A percentile compares a stretch with the other conserved stretches of the same genome.
Evolutionary conservation across 1,284 basidiomycete genomes (phyloP).

Genomic region (Cerioporus squamosus): DNA sequence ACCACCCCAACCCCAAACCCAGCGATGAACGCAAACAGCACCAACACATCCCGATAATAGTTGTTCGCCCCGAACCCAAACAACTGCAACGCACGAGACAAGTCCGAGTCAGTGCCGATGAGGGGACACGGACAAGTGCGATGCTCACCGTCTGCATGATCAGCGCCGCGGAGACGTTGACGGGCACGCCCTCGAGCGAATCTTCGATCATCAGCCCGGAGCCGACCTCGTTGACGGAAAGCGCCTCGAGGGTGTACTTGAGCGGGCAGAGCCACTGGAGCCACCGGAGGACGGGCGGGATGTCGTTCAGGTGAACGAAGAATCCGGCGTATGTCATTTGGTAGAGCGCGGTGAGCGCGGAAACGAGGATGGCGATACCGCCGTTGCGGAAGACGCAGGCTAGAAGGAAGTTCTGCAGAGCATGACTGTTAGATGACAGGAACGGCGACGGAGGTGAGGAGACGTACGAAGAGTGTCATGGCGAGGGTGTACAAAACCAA

Average conservation of each 20-base stretch:
- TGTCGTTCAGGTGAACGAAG: slow-evolving; percentile 81
- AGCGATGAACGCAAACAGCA: slow-evolving; percentile 83
- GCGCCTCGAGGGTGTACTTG: slow-evolving; percentile 81
- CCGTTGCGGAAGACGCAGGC: slow-evolving; percentile 81
- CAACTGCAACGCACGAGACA: slow-evolving; percentile 45
- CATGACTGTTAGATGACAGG: slow-evolving; percentile 1
- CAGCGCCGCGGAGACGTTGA: slow-evolving; percentile 75
- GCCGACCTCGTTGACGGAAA: slow-evolving; percentile 88
- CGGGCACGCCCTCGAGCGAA: slow-evolving; percentile 77
- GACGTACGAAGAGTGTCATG: slow-evolving; percentile 82
- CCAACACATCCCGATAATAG: slow-evolving; percentile 86
- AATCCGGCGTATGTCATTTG: slow-evolving; percentile 88
- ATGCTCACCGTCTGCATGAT: slow-evolving; percentile 80
- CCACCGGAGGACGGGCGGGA: slow-evolving; percentile 87
- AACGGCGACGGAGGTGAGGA: not conserved
- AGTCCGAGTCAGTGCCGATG: slow-evolving; percentile 5
- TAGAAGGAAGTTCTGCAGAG: slow-evolving; percentile 84
- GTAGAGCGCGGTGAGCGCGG: slow-evolving; percentile 75
- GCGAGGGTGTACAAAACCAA: slow-evolving; percentile 65
- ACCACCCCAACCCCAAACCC: slow-evolving; percentile 76
- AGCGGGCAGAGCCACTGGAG: slow-evolving; percentile 79
- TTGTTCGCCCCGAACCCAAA: slow-evolving; percentile 81
- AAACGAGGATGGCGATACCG: slow-evolving; percentile 87
- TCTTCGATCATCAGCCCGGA: slow-evolving; percentile 85
- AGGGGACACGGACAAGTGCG: not conserved